These are phyloP conservation scores for Lactarius hengduanensis DNA, from an alignment of 768 basidiomycete species.

Conservation along the genomic window DNA sequence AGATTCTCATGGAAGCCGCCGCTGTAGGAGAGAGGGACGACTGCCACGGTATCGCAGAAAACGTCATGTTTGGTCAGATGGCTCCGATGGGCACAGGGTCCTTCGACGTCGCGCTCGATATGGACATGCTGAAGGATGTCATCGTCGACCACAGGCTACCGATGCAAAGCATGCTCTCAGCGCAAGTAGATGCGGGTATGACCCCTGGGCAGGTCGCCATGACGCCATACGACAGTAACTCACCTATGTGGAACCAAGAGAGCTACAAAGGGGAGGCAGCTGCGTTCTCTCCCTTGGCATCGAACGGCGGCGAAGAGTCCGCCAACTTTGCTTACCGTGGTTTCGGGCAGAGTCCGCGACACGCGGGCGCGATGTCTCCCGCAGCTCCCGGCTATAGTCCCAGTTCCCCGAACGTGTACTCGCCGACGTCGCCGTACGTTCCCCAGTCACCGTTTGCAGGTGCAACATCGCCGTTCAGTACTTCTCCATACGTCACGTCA, in stretches of 20 bases:
- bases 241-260: constrained; percentile 75
- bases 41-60: constrained; percentile 98
- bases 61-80: constrained; percentile 98
- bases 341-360: constrained; percentile 83
- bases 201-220: constrained; percentile 89
- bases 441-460: constrained; percentile 81
- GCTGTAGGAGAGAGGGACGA: constrained; percentile 98
- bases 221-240: constrained; percentile 95
- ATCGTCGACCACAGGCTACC: constrained; percentile 95
- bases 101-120: constrained; percentile 94
- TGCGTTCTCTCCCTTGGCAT: constrained; percentile 92
- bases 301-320: constrained; percentile 77
- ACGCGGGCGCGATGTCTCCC: constrained; percentile 87
- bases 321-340: constrained; percentile 70
- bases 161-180: constrained; percentile 74
- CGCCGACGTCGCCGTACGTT: constrained; percentile 87
- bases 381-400: constrained; percentile 87
- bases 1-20: constrained; percentile 98
- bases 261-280: constrained; percentile 82
- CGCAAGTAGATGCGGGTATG: constrained; percentile 83
- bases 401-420: constrained; percentile 85
- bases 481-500: constrained; percentile 81
- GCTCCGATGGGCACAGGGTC: constrained; percentile 99
- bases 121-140: constrained; percentile 98
- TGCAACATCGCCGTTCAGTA: constrained; percentile 80